Base-by-base conservation (phyloP, 1,284 basidiomycete species). In the Fomitiporia mediterranea region DNA sequence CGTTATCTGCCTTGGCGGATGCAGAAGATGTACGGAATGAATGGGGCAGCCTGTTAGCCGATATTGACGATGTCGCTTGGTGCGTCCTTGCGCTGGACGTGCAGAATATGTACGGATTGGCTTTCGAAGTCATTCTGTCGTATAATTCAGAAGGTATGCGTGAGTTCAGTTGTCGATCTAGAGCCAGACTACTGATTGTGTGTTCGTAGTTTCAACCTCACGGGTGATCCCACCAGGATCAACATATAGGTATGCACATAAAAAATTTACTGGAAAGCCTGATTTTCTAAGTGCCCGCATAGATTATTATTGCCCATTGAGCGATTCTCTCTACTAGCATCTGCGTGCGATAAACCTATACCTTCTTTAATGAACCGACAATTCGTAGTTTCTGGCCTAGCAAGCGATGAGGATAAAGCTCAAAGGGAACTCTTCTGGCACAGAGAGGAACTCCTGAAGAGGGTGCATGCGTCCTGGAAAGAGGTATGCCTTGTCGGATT, bases 361-460 rank as follows among this genome's bases (percentile, higher is more conserved):
- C 96, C 96, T 0, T 84, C 85, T 3, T 72, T 96, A 32, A 88
- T 89, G 3, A 84, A 90, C 57, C 79, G 94, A n/a, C 96, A 99
- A 67, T 98, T 95, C 68, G 86, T 98, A 15, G 87, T 98, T 0
- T 80, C 84, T 8, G 79, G 77, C 54, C 72, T 89, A 53, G 80
- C 83, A 0, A 68, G 72, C 3, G 71, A 71, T 40, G 86, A 92
- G 64, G 78, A 86, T 59, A 75, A 72, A 37, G 67, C 74, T 7
- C 84, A 89, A 63, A 77, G 84, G 34, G 86, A 91, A 65, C 68
- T 94, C 13, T 98, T 98, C 72, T 98, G 95, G 96, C 95, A 94
- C 67, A 80, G 94, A 28, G 91, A 98, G 67, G 83, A 86, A 60
- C 72, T 98, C 9, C 81, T 97, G 63, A 79, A 80, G 40, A 72